Evolutionary conservation across 73 alveolate genomes (phyloP).

Genomic region (Durusdinium trenchii): DNA sequence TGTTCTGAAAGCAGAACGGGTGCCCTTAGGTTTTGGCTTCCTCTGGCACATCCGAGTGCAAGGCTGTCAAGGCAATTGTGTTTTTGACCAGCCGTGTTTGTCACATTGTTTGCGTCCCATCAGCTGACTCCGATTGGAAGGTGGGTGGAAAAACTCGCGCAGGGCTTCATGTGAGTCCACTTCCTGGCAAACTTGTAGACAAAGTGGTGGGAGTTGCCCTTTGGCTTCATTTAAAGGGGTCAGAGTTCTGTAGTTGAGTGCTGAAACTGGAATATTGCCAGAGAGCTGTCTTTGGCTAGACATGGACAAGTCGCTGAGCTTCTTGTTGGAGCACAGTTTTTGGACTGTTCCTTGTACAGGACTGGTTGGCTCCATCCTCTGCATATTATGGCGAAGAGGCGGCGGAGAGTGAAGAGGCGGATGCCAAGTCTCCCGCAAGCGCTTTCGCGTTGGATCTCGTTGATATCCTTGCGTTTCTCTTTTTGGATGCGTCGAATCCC

Average conservation of each 20-base stretch:
- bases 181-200: slow-evolving; percentile 17
- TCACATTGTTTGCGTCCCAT: too few relatives aligned
- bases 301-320: too few relatives aligned
- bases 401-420: too few relatives aligned
- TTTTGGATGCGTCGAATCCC: too few relatives aligned
- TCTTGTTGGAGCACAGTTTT: background rate
- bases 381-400: background rate
- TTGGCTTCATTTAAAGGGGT: background rate
- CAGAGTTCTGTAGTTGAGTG: background rate
- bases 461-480: too few relatives aligned
- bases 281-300: background rate
- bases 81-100: background rate
- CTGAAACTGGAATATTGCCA: too few relatives aligned
- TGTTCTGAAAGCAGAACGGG: too few relatives aligned
- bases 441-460: too few relatives aligned
- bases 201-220: background rate
- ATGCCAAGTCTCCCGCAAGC: too few relatives aligned
- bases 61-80: slow-evolving; percentile 1
- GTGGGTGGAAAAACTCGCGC: slow-evolving; percentile 56
- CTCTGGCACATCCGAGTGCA: background rate
- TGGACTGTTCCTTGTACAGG: background rate
- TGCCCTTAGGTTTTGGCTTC: background rate
- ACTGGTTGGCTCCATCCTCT: slow-evolving; percentile 19
- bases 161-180: slow-evolving; percentile 54
- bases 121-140: background rate